Percentiles rank a stretch among this genome's conserved stretches.
phyloP scores from a whole-genome alignment of 1,284 basidiomycete genomes.

The Austroboletus novae-zelandiae region DNA sequence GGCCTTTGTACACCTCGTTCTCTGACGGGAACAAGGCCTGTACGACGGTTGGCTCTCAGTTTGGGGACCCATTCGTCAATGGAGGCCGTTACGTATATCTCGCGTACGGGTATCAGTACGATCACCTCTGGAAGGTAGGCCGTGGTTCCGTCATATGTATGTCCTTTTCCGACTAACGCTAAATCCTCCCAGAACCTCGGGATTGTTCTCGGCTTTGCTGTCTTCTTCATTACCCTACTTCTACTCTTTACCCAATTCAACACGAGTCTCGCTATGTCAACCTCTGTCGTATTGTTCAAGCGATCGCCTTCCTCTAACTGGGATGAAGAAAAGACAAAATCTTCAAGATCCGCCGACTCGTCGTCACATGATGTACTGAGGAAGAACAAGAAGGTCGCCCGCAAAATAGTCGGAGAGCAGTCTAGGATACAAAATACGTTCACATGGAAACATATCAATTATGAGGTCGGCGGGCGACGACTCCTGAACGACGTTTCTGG shows the following conservation, averaged over 20 bases:
- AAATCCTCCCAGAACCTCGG: constrained; percentile 52
- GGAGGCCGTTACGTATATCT: constrained; percentile 39
- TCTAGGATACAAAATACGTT: constrained; percentile 41
- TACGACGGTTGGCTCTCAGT: constrained; percentile 41
- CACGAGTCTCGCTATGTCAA: constrained; percentile 31
- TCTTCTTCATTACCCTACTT: constrained; percentile 46
- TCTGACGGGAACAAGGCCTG: constrained; percentile 59
- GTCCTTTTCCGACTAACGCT: constrained; percentile 26
- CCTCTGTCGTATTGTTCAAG: constrained; percentile 43
- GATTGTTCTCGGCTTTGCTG: constrained; percentile 51
- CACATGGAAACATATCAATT: constrained; percentile 62
- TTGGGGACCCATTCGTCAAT: constrained; percentile 19
- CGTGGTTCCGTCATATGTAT: background rate
- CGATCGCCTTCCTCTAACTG: constrained; percentile 13
- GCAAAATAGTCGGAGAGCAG: constrained; percentile 14
- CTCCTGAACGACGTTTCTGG: constrained; percentile 82
- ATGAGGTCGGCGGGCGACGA: constrained; percentile 56
- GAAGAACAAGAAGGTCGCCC: constrained; percentile 8
- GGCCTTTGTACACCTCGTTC: constrained; percentile 53
- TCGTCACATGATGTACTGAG: constrained; percentile 30
- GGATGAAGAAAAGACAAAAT: constrained; percentile 32
- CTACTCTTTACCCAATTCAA: constrained; percentile 54
- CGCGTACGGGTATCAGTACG: constrained; percentile 61
- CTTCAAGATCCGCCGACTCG: constrained; percentile 8
- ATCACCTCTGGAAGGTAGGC: constrained; percentile 68